Evolutionary conservation across 129 eudicot species (phyloP), one percentile per base, ranked within the genome.

Genomic region (Oenanthe sinensis): DNA sequence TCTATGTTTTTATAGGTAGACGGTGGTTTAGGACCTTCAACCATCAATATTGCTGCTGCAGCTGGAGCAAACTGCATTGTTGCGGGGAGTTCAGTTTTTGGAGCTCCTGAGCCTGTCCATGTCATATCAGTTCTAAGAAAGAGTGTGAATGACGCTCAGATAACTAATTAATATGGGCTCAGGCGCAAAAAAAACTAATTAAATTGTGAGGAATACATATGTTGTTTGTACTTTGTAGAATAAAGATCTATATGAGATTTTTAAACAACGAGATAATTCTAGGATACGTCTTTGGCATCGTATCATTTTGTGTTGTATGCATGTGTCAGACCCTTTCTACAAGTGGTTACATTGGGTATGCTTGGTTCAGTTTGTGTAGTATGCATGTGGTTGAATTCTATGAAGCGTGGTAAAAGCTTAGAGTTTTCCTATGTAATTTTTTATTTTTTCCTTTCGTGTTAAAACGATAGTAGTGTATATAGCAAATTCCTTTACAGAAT

Each of bases 61-160:
- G 98, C 97, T 13, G 97, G 97, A 58, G 98, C 97, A 77, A 96
- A 92, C 87, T 90, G 94, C 86, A 96, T 96, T 70, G 97, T 96
- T 83, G 99, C 97, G 46, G 97, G 99, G 65, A 96, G 95, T 85
- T 96, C 99, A 15, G 93, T 92, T 33, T 92, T 96, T 77, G 97
- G 99, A 80, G 94, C 99, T 80, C 78, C 93, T 54, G 92, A 91
- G 60, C 99, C 97, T 6, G 92, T 88, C 30, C 81, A 86, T 36
- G 96, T 88, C 75, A 90, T 95, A 82, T 84, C 96, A n/a, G 79
- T 90, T 44, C 68, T 95, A 78, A 89, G 89, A 75, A 84, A 85
- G 79, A 86, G 84, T 75, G 99, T 96, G 52, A 83, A 84, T 71
- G 82, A 84, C 67, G 90, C 88, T 40, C 82, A 83, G 84, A 43